These are phyloP conservation scores for Suillus luteus DNA, from an alignment of 768 basidiomycete species.

Conservation along the genomic window DNA sequence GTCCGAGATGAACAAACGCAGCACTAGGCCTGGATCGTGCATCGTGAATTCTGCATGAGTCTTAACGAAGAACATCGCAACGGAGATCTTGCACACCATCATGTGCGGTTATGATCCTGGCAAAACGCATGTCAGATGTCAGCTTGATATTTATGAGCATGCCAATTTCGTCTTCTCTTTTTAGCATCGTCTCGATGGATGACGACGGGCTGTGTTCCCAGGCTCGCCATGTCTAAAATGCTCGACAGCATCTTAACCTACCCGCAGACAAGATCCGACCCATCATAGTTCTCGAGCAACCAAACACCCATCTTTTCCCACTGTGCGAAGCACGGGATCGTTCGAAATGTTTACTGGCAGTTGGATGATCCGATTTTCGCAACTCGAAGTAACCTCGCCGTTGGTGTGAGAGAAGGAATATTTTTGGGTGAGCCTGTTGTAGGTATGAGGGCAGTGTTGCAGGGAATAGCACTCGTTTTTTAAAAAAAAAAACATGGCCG, in stretches of 20 bases:
- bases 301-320: constrained; percentile 35
- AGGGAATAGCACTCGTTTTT: constrained; percentile 33
- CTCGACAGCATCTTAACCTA: constrained; percentile 41
- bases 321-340: constrained; percentile 32
- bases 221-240: constrained; percentile 35
- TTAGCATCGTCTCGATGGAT: constrained; percentile 17
- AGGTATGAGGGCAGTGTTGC: constrained; percentile 35
- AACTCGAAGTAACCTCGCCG: constrained; percentile 28
- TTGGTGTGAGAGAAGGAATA: constrained; percentile 34
- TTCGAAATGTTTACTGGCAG: background rate
- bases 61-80: constrained; percentile 38
- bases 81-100: constrained; percentile 37
- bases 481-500: constrained; percentile 25
- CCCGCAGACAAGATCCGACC: constrained; percentile 37
- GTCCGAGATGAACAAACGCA: constrained; percentile 30
- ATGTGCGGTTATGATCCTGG: constrained; percentile 4
- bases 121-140: background rate
- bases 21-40: constrained; percentile 36
- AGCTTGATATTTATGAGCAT: constrained; percentile 34
- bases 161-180: constrained; percentile 36
- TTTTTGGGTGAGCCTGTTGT: constrained; percentile 31
- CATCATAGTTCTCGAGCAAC: constrained; percentile 24
- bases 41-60: constrained; percentile 23
- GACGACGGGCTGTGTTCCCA: too few relatives aligned
- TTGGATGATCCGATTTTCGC: background rate